phyloP scores from a whole-genome alignment of 2,329 filamentous ascomycete species.

The Exophiala spinifera region DNA sequence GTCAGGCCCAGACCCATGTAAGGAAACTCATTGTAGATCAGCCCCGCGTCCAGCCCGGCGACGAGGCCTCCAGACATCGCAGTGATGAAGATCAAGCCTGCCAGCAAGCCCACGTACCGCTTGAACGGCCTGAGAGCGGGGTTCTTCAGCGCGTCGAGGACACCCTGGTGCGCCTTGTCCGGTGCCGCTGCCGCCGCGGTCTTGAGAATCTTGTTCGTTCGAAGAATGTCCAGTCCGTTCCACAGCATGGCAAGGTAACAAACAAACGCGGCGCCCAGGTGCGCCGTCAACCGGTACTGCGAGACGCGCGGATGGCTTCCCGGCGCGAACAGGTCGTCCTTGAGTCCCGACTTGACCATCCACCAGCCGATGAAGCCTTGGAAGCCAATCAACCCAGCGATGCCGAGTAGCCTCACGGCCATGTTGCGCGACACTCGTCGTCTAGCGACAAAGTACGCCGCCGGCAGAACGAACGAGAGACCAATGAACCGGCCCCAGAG shows the following conservation, averaged over 20 bases:
- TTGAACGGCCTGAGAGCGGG: slow-evolving; percentile 72
- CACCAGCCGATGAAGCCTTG: slow-evolving; percentile 97
- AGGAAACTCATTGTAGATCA: slow-evolving; percentile 99
- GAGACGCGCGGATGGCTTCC: slow-evolving; percentile 88
- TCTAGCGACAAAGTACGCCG: slow-evolving; percentile 80
- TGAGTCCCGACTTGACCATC: slow-evolving; percentile 97
- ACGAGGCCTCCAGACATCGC: slow-evolving; percentile 93
- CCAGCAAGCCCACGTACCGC: slow-evolving; percentile 66
- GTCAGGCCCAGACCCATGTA: slow-evolving; percentile 84
- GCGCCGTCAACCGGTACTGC: slow-evolving; percentile 87
- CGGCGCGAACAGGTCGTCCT: slow-evolving; percentile 90
- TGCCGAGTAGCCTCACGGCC: slow-evolving; percentile 73
- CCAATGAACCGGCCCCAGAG: slow-evolving; percentile 93
- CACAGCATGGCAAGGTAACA: slow-evolving; percentile 95
- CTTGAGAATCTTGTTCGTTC: slow-evolving; percentile 65
- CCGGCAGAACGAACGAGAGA: slow-evolving; percentile 81
- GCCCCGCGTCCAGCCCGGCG: slow-evolving; percentile 87
- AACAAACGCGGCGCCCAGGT: slow-evolving; percentile 84
- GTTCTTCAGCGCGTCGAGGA: slow-evolving; percentile 61
- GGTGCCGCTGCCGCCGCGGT: slow-evolving; percentile 58
- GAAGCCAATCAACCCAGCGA: slow-evolving; percentile 85
- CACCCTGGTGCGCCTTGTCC: slow-evolving; percentile 44
- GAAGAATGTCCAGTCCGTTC: slow-evolving; percentile 79
- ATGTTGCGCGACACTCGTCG: slow-evolving; percentile 75
- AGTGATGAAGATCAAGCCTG: slow-evolving; percentile 77